Base-by-base conservation (phyloP, 1,139 yeast genomes). In the Diutina rugosa region DNA sequence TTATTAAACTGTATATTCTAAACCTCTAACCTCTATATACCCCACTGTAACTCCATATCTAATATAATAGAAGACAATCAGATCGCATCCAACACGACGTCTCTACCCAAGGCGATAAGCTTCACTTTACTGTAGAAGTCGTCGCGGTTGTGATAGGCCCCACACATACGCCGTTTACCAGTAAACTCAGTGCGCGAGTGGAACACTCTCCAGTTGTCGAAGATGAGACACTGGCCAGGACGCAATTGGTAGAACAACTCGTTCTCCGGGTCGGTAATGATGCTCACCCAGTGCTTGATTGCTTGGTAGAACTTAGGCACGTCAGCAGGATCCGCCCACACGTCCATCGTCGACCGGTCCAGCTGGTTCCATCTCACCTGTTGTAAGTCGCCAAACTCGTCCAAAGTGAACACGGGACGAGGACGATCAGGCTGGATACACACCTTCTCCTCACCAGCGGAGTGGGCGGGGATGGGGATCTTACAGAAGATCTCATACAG, bases 311-410 rank as follows among this genome's bases (percentile, higher is more conserved):
- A 83, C 62, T 70, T 70, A 21, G 79, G 79, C 16, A 84, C 77
- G 57, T 82, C 86, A 2, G 65, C 70, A 1, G 85, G 84, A 58
- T 79, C 66, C 1, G 67, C 67, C 82, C 87, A 79, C 28, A 69
- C 65, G 64, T 81, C 82, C 84, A 84, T 82, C 26, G 87, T 76
- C 1, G 89, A 82, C 51, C 91, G 72, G 64, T 86, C 91, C 58
- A 85, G 81, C 66, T 84, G 86, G 69, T 86, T 86, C 90, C 90
- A 86, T 51, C 91, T 75, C 16, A 85, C 81, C 66, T 86, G 91
- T 28, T 80, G 70, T 59, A 86, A 72, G 51, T 82, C 72, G 0
- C 85, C 86, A 2, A 73, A 65, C 4, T 69, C 67, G 63, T 82
- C 81, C 59, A 83, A 79, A 61, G 79, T 81, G 66, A 86, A 80